Percentiles rank a stretch among this genome's conserved stretches.
phyloP scores from a whole-genome alignment of 2,329 filamentous ascomycete genomes.

The Sporothrix brunneoviolacea region DNA sequence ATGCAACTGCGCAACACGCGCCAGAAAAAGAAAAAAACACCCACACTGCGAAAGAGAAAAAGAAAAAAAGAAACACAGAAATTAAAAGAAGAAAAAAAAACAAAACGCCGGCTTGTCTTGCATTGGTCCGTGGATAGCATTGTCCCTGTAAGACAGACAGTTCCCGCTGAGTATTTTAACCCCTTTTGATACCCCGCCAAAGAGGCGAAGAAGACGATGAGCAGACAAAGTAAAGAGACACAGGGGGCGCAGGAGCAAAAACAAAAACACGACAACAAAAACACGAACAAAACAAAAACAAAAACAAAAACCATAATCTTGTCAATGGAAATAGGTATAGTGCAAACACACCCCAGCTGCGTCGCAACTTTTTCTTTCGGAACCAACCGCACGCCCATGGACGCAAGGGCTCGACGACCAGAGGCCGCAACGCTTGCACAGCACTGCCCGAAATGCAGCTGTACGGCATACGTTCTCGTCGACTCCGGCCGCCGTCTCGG shows the following conservation, averaged over 20 bases:
- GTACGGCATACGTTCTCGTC: not conserved
- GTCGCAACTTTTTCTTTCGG: too few species aligned
- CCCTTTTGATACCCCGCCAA: too few species aligned
- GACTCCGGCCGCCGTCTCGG: not conserved
- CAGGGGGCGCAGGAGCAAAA: too few species aligned
- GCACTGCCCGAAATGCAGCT: not conserved
- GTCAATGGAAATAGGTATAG: not conserved
- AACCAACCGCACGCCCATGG: too few species aligned
- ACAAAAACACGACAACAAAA: not conserved
- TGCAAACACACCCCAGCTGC: not conserved
- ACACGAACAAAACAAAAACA: not conserved
- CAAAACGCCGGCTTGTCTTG: too few species aligned
- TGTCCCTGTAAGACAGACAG: too few species aligned
- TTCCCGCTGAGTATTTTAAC: too few species aligned
- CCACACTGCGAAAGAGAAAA: not conserved
- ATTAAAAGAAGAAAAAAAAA: not conserved
- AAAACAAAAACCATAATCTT: not conserved
- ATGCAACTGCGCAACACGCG: not conserved
- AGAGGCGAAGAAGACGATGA: too few species aligned
- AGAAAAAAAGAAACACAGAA: not conserved
- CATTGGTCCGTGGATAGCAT: too few species aligned
- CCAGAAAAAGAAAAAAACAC: not conserved
- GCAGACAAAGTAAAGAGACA: too few species aligned
- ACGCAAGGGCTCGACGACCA: too few species aligned
- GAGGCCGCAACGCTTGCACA: too few species aligned